Percentiles rank a stretch among this genome's conserved stretches.
phyloP scores from a whole-genome alignment of 495 filamentous ascomycete species.

The Eremomyces bilateralis region DNA sequence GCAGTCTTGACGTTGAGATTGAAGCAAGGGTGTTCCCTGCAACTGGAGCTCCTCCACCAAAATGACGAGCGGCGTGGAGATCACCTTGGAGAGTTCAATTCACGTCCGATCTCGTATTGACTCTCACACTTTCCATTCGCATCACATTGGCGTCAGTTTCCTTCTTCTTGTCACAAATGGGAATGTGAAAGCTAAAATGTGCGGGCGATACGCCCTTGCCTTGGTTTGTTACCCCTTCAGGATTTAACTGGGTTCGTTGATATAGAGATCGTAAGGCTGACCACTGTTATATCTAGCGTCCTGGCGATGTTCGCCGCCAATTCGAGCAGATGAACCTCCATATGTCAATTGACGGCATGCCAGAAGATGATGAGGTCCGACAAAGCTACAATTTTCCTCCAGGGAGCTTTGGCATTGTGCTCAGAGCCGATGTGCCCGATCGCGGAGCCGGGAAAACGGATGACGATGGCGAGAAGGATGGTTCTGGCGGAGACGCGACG shows the following conservation, averaged over 20 bases:
- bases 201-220: slow-evolving; percentile 63
- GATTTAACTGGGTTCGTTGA: neutral
- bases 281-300: slow-evolving; percentile 21
- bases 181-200: slow-evolving; percentile 32
- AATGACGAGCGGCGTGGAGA: too few species aligned
- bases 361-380: slow-evolving; percentile 49
- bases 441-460: slow-evolving; percentile 21
- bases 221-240: slow-evolving; percentile 31
- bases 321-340: slow-evolving; percentile 49
- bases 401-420: slow-evolving; percentile 65
- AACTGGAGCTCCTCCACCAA: too few species aligned
- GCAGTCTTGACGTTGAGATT: too few species aligned
- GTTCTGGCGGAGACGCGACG: slow-evolving; percentile 3
- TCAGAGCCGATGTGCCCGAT: slow-evolving; percentile 50
- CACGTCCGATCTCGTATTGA: too few species aligned
- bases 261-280: neutral
- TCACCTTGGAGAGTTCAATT: too few species aligned
- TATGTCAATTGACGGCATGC: slow-evolving; percentile 57
- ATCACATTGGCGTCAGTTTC: too few species aligned
- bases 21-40: too few species aligned
- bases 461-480: slow-evolving; percentile 8
- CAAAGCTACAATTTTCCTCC: slow-evolving; percentile 89
- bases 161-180: neutral
- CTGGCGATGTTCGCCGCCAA: slow-evolving; percentile 42
- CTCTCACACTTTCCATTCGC: too few species aligned